Base-by-base conservation (phyloP, 225 moss, liverwort and hornwort genomes). In the Rhytidiadelphus loreus region DNA sequence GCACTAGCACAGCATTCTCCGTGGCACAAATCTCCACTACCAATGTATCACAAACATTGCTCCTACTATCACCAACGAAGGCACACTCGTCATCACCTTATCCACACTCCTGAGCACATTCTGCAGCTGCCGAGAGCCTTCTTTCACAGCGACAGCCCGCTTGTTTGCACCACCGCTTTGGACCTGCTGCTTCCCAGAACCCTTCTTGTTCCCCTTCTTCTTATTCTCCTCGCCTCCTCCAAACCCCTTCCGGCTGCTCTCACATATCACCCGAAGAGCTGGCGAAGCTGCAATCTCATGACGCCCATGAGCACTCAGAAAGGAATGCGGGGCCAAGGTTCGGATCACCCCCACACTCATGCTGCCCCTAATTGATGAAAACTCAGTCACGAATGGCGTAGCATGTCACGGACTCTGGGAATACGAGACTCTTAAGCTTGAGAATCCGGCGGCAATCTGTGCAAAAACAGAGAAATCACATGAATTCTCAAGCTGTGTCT, bases 41-140 rank as follows among this genome's bases (percentile, higher is more conserved):
- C 26, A 80, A 28, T 29, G 79, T 12, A 58, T 58, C 79, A 39
- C 79, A 58, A 55, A 80, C 19, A 83, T 29, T 62, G 46, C 66
- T 88, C 41, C 81, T 22, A 48, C 50, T 41, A 53, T 62, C 50
- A 63, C 50, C 64, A 80, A 58, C 58, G 48, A 33, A 89, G 8
- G 62, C 21, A 18, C n/a, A 62, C 35, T 41, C 50, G 18, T 37
- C 37, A 35, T 64, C 81, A 96, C 97, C 92, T 94, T 95, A 89
- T 98, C 94, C 88, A 98, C 94, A 88, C 92, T 93, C 75, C 95
- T 90, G 79, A 98, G 94, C 63, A 96, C 93, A 94, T 91, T 95
- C 72, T 92, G 88, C 44, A 98, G 91, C 88, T 93, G 92, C 56
- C 80, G 90, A 44, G 97, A 94, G 11, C 93, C 93, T 62, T 94